Evolutionary conservation across 164 flowering plant species (phyloP).

Genomic region (Nelumbo lutea): DNA sequence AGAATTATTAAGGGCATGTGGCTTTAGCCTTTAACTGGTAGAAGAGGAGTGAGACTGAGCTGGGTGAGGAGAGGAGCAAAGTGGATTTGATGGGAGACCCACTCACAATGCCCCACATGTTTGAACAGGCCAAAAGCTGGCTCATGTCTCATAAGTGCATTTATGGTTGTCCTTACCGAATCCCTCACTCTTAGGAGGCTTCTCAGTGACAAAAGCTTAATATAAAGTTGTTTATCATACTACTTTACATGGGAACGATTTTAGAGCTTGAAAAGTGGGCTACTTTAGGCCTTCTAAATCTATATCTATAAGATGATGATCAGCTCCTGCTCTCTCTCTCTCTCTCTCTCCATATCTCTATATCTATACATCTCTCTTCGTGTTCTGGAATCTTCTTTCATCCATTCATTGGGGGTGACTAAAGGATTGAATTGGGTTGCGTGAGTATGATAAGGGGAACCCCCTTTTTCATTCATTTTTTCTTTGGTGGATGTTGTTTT

Average conservation of each 20-base stretch:
- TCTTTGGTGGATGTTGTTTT: background rate
- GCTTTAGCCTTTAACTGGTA: background rate
- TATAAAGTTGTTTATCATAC: conserved; percentile 10
- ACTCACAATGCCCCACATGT: background rate
- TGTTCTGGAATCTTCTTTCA: background rate
- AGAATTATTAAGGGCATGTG: too few relatives aligned
- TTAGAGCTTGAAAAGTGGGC: conserved; percentile 4
- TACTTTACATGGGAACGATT: conserved; percentile 9
- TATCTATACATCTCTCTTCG: background rate
- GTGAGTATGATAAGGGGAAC: background rate
- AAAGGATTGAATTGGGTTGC: background rate
- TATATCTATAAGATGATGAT: background rate
- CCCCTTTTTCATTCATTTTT: background rate
- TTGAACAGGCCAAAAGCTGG: conserved; percentile 14
- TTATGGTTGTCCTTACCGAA: conserved; percentile 2
- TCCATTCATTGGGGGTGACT: background rate
- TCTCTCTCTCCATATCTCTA: background rate
- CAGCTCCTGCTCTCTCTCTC: background rate
- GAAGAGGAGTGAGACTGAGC: background rate
- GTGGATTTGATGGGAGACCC: background rate
- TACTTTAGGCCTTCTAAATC: background rate
- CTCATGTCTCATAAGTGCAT: conserved; percentile 11
- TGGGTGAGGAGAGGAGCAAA: background rate
- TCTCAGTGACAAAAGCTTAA: conserved; percentile 19
- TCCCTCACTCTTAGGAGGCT: conserved; percentile 21